phyloP scores from a whole-genome alignment of 192 early-diverging fungal species.

The Helicostylum pulchrum region DNA sequence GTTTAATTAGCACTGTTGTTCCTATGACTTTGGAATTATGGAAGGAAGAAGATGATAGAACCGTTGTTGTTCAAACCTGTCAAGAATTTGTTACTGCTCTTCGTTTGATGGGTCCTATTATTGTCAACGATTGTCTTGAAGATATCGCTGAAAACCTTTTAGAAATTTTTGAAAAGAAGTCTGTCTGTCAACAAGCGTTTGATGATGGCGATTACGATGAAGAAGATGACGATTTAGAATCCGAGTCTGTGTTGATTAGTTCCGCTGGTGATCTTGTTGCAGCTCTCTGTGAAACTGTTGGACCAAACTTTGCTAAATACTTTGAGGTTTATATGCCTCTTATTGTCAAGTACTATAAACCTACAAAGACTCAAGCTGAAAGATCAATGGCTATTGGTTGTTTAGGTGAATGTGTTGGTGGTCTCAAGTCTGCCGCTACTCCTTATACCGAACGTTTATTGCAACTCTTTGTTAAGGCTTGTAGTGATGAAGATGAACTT shows the following conservation, averaged over 20 bases:
- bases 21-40: slow-evolving; percentile 69
- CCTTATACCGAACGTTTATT: slow-evolving; percentile 64
- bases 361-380: slow-evolving; percentile 63
- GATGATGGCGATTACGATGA: slow-evolving; percentile 64
- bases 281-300: slow-evolving; percentile 69
- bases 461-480: slow-evolving; percentile 65
- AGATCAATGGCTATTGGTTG: slow-evolving; percentile 90
- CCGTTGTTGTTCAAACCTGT: slow-evolving; percentile 79
- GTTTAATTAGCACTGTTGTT: slow-evolving; percentile 65
- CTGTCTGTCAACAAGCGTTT: slow-evolving; percentile 68
- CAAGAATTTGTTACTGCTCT: slow-evolving; percentile 68
- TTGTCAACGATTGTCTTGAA: slow-evolving; percentile 49
- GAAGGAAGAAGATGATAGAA: slow-evolving; percentile 80
- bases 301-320: slow-evolving; percentile 68
- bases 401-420: slow-evolving; percentile 73
- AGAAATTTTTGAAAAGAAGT: slow-evolving; percentile 70
- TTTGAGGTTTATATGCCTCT: slow-evolving; percentile 78
- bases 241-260: slow-evolving; percentile 76
- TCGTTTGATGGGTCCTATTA: slow-evolving; percentile 71
- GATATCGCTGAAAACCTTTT: slow-evolving; percentile 38
- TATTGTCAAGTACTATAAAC: slow-evolving; percentile 81
- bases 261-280: slow-evolving; percentile 81
- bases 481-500: slow-evolving; percentile 75
- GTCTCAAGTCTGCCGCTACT: slow-evolving; percentile 58
- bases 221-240: slow-evolving; percentile 83